Evolutionary conservation across 345 rosid genomes (phyloP).

Genomic region (Sonneratia alba): DNA sequence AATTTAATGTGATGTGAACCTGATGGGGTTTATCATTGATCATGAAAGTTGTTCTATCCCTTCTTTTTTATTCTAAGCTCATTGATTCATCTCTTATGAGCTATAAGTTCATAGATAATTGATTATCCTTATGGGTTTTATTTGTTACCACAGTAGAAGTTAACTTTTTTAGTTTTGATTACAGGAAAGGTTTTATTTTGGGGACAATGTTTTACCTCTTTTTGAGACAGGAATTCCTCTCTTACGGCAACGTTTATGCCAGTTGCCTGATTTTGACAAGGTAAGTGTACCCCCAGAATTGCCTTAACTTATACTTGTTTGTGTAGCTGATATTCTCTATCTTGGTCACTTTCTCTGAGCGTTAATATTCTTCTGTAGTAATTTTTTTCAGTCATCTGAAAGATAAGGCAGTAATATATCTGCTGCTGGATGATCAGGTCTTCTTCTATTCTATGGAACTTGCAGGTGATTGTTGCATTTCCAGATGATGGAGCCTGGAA

Average conservation of each 20-base stretch:
- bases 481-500: conserved; percentile 99
- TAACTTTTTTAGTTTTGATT: conserved; percentile 1
- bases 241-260: conserved; percentile 70
- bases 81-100: neutral
- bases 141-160: too few relatives aligned
- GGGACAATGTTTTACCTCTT: conserved; percentile 90
- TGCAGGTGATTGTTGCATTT: conserved; percentile 79
- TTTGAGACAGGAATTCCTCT: conserved; percentile 96
- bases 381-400: too few relatives aligned
- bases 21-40: too few relatives aligned
- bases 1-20: too few relatives aligned
- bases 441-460: neutral
- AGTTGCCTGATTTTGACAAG: conserved; percentile 64
- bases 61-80: too few relatives aligned
- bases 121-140: too few relatives aligned
- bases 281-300: conserved; percentile 22
- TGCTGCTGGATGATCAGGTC: too few relatives aligned
- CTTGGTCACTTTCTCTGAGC: neutral
- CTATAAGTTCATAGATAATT: neutral
- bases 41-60: too few relatives aligned
- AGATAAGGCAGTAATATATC: too few relatives aligned
- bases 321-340: neutral
- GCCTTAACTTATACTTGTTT: neutral
- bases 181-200: conserved; percentile 96
- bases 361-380: neutral